Percentiles rank a stretch among this genome's conserved stretches.
Evolutionary conservation across 2,329 filamentous ascomycete species (phyloP).

Genomic region (Annulohypoxylon truncatum): DNA sequence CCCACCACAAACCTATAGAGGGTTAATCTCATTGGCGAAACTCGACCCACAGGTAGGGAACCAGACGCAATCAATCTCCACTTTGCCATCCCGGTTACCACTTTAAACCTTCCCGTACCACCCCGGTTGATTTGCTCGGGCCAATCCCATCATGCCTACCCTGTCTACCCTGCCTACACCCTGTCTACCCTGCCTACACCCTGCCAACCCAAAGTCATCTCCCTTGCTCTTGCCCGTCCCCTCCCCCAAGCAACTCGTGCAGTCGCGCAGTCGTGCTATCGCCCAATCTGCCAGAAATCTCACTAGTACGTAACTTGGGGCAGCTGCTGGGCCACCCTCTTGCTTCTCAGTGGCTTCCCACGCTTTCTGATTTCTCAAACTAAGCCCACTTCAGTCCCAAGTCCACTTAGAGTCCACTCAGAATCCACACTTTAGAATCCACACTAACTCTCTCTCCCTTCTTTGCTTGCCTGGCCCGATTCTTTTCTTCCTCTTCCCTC

Average conservation of each 20-base stretch:
- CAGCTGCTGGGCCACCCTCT: background rate
- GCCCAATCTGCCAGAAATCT: constrained; percentile 39
- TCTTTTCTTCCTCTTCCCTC: constrained; percentile 28
- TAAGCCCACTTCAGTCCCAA: constrained; percentile 1
- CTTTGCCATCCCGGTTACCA: constrained; percentile 32
- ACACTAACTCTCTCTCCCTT: constrained; percentile 27
- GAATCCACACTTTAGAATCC: constrained; percentile 23
- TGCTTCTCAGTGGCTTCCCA: constrained; percentile 30
- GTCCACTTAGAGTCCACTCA: background rate
- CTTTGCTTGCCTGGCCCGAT: constrained; percentile 31
- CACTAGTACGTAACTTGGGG: constrained; percentile 1
- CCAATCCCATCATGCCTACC: constrained; percentile 33
- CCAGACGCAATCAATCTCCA: constrained; percentile 43
- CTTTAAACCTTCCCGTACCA: constrained; percentile 24
- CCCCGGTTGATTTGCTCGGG: constrained; percentile 41
- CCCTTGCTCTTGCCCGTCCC: constrained; percentile 12
- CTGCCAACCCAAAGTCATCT: constrained; percentile 3
- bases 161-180: background rate
- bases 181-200: background rate
- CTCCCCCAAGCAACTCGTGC: too few species aligned
- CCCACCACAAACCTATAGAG: background rate
- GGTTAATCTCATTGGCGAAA: constrained; percentile 28
- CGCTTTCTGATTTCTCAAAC: constrained; percentile 6
- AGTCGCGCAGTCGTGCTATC: constrained; percentile 30
- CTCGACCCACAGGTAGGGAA: constrained; percentile 41